Base-by-base conservation (phyloP, 352 stramenopile genomes). In the Phytophthora macrochlamydospora region DNA sequence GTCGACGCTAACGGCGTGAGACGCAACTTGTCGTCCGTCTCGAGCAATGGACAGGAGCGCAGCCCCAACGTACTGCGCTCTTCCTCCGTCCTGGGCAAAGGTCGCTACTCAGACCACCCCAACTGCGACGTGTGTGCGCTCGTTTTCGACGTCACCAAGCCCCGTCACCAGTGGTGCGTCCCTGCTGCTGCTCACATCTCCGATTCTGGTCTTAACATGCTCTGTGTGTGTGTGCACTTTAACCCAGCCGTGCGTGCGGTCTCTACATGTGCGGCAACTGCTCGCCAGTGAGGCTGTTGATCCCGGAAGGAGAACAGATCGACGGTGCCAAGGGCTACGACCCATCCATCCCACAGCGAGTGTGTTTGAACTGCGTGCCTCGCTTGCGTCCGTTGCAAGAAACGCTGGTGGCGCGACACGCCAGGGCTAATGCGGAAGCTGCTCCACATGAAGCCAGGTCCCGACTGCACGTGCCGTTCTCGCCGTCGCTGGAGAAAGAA, bases 111-210 rank as follows among this genome's bases (percentile, higher is more conserved):
- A 7, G 74, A 88, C 55, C 81, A 92, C 43, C 83, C 83, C 2
- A 87, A 85, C 52, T 90, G 81, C 71, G 81, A 90, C 48, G 69
- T 90, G 33, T 92, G 83, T 69, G 55, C 50, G n/a, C 51, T 81
- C n/a, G 38, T 37, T 9, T 92, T 92, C 38, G 83, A 92, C 40
- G 67, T 92, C 44, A 78, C 76, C 28, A 83, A 86, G 51, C 76
- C 70, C 11, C 79, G 83, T 18, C 83, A 92, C 37, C 83, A 89
- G 48, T 92, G 82, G 79, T 89, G 35, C 37, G 65, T 62, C 32
- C 1, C 14, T 42, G 13, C 44, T 60, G 18, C 18, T 24, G 18
- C 18, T 24, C 18, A 24, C 18, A 24, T 24, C 18, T 24, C 18
- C 18, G 18, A 24, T 24, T 0, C 18, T 24, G 18, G 18, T 24